Evolutionary conservation across 179 eudicot genomes (phyloP), one percentile per base, ranked within the genome.

Genomic region (Heliamphora pulchella): DNA sequence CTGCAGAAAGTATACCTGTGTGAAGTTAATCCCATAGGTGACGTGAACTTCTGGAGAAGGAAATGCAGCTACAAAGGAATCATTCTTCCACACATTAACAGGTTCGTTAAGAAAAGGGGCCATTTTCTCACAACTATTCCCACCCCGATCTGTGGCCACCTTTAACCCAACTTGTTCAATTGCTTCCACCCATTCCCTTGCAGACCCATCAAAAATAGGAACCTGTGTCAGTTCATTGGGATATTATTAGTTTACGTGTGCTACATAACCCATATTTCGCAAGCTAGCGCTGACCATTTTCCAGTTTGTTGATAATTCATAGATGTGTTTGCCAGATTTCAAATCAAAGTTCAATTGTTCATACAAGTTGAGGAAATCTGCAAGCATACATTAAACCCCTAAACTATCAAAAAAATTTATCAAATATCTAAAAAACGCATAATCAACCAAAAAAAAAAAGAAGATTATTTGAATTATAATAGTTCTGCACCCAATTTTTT

Each of bases 181-280:
- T 41, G 91, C 97, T 54, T 94, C 89, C 77, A 92, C 84, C 99
- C 99, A 96, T 84, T 94, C 97, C 82, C 80, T 90, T 70, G 99
- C 89, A n/a, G 99, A 96, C 44, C 99, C 99, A 88, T 96, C 99
- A 78, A 94, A 85, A 20, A 94, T 92, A 53, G 99, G 99, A 55
- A 96, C 92, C 99, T 96, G 84, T 22, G 57, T 54, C 79, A 67
- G 51, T 67, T 46, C 70, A 31, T 4, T 62, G 4, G 13, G 3
- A 3, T 51, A 20, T 54, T 50, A 68, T 69, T 54, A 70, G 64
- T 79, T 75, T 79, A 53, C 10, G 4, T 8, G 78, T 18, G 66
- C 64, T 10, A 62, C n/a, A 50, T 50, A 0, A 44, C 47, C 55
- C 11, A 22, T 77, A 20, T 76, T 64, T 48, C 15, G 48, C 31